A percentile compares a stretch with the other conserved stretches of the same genome.
These are phyloP conservation scores for Penicillium palitans DNA, from an alignment of 2,329 filamentous ascomycete species.

Conservation along the genomic window DNA sequence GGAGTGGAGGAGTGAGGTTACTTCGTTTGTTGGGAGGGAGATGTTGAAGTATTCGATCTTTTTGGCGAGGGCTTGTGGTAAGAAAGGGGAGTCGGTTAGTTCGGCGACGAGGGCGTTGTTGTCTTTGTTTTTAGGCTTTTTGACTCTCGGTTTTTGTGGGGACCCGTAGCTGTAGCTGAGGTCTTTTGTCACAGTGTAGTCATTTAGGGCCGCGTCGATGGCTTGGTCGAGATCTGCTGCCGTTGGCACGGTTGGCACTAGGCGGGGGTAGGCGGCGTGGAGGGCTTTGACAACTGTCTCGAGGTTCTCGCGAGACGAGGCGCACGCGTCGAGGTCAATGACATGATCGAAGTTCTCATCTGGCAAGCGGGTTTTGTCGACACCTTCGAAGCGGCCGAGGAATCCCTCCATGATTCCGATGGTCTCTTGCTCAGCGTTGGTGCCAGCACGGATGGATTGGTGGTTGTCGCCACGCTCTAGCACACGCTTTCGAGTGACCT, in stretches of 20 bases:
- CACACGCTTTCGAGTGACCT: conserved; percentile 75
- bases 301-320: conserved; percentile 79
- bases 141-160: conserved; percentile 42
- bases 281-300: conserved; percentile 74
- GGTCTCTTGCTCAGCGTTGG: conserved; percentile 70
- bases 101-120: conserved; percentile 2
- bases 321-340: conserved; percentile 78
- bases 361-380: conserved; percentile 65
- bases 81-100: conserved; percentile 14
- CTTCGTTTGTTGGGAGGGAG: conserved; percentile 52
- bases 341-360: conserved; percentile 80
- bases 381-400: conserved; percentile 77
- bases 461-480: conserved; percentile 90
- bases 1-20: conserved; percentile 64
- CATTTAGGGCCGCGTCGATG: conserved; percentile 70
- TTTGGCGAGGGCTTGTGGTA: conserved; percentile 45
- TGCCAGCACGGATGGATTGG: conserved; percentile 90
- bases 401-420: conserved; percentile 95
- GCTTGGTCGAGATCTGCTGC: conserved; percentile 75
- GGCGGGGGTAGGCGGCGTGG: conserved; percentile 72
- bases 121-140: conserved; percentile 30
- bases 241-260: conserved; percentile 67
- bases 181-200: conserved; percentile 76
- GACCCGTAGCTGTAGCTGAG: conserved; percentile 54
- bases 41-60: conserved; percentile 69